phyloP scores from a whole-genome alignment of 2,329 filamentous ascomycete species.

The Biscogniauxia sp. region DNA sequence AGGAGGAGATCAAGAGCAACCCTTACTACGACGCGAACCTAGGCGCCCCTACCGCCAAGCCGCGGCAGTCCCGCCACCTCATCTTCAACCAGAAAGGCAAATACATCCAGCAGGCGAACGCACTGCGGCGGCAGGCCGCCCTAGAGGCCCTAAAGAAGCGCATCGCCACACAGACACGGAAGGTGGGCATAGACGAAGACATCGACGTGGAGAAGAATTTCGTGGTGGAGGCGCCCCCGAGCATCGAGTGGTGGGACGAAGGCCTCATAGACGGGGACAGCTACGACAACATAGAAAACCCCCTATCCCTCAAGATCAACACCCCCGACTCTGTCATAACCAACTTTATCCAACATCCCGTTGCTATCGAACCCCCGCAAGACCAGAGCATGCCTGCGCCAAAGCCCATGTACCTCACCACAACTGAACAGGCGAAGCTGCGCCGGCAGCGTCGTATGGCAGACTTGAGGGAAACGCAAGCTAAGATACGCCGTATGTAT shows the following conservation, averaged over 20 bases:
- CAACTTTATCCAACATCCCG: constrained; percentile 87
- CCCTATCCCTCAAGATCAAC: constrained; percentile 67
- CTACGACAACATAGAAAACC: constrained; percentile 69
- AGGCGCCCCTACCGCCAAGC: constrained; percentile 58
- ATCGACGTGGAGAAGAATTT: constrained; percentile 87
- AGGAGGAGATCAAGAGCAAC: constrained; percentile 50
- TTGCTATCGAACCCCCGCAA: constrained; percentile 86
- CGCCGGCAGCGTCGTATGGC: constrained; percentile 87
- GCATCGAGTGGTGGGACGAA: constrained; percentile 98
- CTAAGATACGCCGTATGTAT: constrained; percentile 69
- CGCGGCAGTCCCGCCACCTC: constrained; percentile 71
- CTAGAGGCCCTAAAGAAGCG: constrained; percentile 93
- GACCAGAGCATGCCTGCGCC: constrained; percentile 75
- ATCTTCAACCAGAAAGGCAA: constrained; percentile 95
- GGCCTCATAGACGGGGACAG: constrained; percentile 71
- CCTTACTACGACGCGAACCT: constrained; percentile 78
- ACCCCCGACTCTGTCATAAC: constrained; percentile 85
- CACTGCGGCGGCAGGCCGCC: constrained; percentile 79
- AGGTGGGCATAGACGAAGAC: constrained; percentile 92
- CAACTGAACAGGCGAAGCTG: constrained; percentile 87
- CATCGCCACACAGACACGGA: constrained; percentile 82
- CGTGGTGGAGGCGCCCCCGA: constrained; percentile 77
- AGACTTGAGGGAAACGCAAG: constrained; percentile 92
- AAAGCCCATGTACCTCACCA: constrained; percentile 90
- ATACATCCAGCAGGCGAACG: constrained; percentile 92